phyloP scores from a whole-genome alignment of 2,329 filamentous ascomycete species.

The Talaromyces sp. region DNA sequence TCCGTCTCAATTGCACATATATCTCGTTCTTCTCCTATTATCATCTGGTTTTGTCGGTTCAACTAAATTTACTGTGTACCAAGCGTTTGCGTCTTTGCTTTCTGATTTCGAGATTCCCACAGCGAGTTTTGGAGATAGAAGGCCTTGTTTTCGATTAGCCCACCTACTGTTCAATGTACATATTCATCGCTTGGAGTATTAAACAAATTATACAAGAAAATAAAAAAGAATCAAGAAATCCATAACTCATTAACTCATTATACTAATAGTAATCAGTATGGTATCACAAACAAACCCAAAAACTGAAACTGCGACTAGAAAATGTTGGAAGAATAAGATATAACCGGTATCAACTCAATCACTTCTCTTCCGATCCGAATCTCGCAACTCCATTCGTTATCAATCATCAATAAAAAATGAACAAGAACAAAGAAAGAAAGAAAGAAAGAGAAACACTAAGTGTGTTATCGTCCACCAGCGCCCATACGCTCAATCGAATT shows the following conservation, averaged over 20 bases:
- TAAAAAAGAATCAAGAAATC: not conserved
- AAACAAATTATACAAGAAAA: not conserved
- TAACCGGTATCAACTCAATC: not conserved
- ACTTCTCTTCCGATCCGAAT: not conserved
- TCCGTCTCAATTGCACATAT: not conserved
- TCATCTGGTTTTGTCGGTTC: not conserved
- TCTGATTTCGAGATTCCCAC: not conserved
- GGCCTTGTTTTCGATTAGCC: not conserved
- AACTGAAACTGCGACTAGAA: not conserved
- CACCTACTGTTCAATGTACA: not conserved
- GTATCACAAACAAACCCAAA: not conserved
- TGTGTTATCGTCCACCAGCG: conserved; percentile 33
- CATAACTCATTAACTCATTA: conserved; percentile 12
- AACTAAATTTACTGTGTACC: not conserved
- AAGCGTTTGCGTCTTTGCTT: not conserved
- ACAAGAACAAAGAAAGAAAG: not conserved
- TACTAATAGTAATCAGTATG: conserved; percentile 2
- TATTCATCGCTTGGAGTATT: not conserved
- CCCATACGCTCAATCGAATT: conserved; percentile 87
- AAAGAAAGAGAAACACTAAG: not conserved
- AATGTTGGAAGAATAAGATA: not conserved
- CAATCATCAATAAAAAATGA: not conserved
- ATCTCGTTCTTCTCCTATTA: not conserved
- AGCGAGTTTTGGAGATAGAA: not conserved
- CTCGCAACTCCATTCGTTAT: not conserved